phyloP scores from a whole-genome alignment of 768 basidiomycete genomes.

The Pleurotus cornucopiae region DNA sequence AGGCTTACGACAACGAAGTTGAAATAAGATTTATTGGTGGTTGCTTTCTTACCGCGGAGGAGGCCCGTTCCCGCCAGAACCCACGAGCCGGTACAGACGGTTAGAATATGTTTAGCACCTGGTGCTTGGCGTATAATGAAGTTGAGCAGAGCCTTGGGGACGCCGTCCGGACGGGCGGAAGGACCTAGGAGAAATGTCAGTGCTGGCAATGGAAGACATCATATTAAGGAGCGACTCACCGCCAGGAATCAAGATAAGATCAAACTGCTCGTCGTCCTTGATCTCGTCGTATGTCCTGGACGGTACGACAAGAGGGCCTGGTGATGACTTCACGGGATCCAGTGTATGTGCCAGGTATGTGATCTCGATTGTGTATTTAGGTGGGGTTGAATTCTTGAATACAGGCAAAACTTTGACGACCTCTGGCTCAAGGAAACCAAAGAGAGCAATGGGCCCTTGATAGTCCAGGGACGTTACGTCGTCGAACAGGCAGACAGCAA shows the following conservation, averaged over 20 bases:
- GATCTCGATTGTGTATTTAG: not conserved
- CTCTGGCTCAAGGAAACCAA: constrained; percentile 4
- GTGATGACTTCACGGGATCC: constrained; percentile 14
- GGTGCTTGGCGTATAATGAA: constrained; percentile 16
- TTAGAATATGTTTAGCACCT: constrained; percentile 20
- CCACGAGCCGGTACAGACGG: constrained; percentile 23
- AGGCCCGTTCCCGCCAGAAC: constrained; percentile 23
- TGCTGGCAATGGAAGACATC: not conserved
- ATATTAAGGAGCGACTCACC: not conserved
- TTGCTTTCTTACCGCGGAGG: constrained; percentile 23
- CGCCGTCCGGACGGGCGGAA: not conserved
- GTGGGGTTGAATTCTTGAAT: not conserved
- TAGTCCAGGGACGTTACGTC: constrained; percentile 19
- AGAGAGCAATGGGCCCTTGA: constrained; percentile 17
- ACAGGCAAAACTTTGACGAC: not conserved
- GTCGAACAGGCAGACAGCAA: constrained; percentile 21
- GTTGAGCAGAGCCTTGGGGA: not conserved
- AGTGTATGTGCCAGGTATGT: constrained; percentile 15
- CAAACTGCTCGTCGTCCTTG: not conserved
- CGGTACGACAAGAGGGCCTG: constrained; percentile 12
- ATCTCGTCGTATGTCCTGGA: not conserved
- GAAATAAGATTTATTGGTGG: constrained; percentile 26
- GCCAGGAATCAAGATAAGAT: not conserved
- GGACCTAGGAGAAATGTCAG: constrained; percentile 1
- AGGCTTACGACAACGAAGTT: constrained; percentile 14